Percentiles rank a stretch among this genome's conserved stretches.
Evolutionary conservation across 176 grass and related monocot species (phyloP).

Genomic region (Echinochloa phyllopogon): DNA sequence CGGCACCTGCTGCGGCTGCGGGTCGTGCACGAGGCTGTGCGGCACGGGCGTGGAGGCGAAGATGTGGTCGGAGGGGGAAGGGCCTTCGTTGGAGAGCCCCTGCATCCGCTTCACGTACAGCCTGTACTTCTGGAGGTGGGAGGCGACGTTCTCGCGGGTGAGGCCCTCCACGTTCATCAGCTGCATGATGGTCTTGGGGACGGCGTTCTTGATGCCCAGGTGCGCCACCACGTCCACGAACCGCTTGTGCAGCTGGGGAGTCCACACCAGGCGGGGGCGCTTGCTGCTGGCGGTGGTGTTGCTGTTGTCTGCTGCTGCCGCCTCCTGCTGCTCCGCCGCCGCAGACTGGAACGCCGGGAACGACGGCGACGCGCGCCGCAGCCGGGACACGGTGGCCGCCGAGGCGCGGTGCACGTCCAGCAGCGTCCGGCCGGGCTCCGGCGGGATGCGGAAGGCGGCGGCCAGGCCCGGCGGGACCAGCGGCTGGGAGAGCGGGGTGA

Average conservation of each 20-base stretch:
- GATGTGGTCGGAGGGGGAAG: conserved; percentile 53
- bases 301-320: neutral
- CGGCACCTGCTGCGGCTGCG: conserved; percentile 20
- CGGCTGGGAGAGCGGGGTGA: conserved; percentile 73
- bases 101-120: conserved; percentile 84
- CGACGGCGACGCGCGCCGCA: conserved; percentile 42
- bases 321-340: too few species aligned
- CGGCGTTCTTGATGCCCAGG: conserved; percentile 87
- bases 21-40: conserved; percentile 44
- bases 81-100: conserved; percentile 64
- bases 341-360: too few species aligned
- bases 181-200: conserved; percentile 98
- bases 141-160: conserved; percentile 84
- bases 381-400: conserved; percentile 60
- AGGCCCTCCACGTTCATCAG: conserved; percentile 98
- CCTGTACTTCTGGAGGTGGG: conserved; percentile 96
- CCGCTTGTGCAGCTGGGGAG: conserved; percentile 92
- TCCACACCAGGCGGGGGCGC: conserved; percentile 81
- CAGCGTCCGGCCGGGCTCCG: conserved; percentile 63
- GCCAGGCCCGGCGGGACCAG: conserved; percentile 72
- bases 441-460: conserved; percentile 79
- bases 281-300: neutral
- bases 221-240: conserved; percentile 97
- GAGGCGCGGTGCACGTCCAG: conserved; percentile 81
- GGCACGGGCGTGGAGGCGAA: conserved; percentile 65